phyloP scores from a whole-genome alignment of 441 rosid species.

The Jatropha podagrica region DNA sequence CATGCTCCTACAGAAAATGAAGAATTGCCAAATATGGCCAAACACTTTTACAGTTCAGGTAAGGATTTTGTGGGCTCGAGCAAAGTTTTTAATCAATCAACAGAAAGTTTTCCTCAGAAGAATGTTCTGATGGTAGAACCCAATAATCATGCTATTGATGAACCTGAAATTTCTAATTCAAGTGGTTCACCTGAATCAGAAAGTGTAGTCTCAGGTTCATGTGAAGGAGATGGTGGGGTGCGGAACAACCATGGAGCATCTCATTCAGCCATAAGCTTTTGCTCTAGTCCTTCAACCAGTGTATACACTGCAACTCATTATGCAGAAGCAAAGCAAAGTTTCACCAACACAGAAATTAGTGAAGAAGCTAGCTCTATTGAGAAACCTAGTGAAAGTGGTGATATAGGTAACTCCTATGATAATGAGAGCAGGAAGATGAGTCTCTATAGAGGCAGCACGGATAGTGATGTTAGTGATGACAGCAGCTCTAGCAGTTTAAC shows the following conservation, averaged over 20 bases:
- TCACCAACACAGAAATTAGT: constrained; percentile 67
- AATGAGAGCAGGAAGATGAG: constrained; percentile 64
- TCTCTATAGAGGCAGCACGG: constrained; percentile 72
- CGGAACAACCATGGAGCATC: constrained; percentile 29
- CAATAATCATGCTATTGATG: constrained; percentile 36
- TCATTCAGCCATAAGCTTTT: constrained; percentile 43
- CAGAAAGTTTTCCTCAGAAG: constrained; percentile 33
- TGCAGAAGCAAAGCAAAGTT: constrained; percentile 75
- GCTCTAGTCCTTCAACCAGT: constrained; percentile 66
- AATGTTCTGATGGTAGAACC: constrained; percentile 26
- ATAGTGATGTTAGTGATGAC: constrained; percentile 82
- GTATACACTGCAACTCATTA: constrained; percentile 52
- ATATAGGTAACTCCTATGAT: constrained; percentile 45
- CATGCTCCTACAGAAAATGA: constrained; percentile 22
- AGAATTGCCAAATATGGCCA: constrained; percentile 36
- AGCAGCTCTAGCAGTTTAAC: constrained; percentile 77
- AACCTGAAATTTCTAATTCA: constrained; percentile 34
- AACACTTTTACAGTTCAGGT: constrained; percentile 28
- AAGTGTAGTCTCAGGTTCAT: constrained; percentile 30
- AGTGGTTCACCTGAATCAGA: constrained; percentile 43
- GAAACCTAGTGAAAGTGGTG: constrained; percentile 43
- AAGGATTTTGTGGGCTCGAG: constrained; percentile 30
- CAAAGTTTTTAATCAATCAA: constrained; percentile 25
- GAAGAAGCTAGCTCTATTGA: constrained; percentile 51
- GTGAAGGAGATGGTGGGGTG: constrained; percentile 30